These are phyloP conservation scores for Amanita jacksonii DNA, from an alignment of 768 basidiomycete species.

Conservation along the genomic window DNA sequence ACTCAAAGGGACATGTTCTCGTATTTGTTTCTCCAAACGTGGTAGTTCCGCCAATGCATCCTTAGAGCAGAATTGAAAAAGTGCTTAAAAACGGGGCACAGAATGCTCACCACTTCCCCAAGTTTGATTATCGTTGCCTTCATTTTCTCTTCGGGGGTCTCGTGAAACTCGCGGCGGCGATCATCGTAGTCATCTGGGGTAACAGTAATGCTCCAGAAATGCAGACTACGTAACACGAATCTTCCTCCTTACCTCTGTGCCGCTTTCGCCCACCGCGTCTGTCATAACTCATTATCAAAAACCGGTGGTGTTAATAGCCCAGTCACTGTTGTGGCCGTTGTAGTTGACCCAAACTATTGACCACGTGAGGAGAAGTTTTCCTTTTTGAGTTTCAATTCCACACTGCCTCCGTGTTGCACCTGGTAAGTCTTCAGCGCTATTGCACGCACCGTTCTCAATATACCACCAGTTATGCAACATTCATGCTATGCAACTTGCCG, in stretches of 20 bases:
- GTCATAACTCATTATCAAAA: constrained; percentile 46
- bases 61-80: constrained; percentile 26
- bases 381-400: constrained; percentile 4
- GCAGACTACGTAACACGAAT: constrained; percentile 2
- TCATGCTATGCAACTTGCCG: constrained; percentile 66
- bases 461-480: constrained; percentile 43
- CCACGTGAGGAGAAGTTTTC: constrained; percentile 1
- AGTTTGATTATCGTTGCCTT: constrained; percentile 58
- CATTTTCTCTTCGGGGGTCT: constrained; percentile 67
- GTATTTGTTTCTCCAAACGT: constrained; percentile 55
- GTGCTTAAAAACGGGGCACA: neutral
- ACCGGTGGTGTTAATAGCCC: constrained; percentile 1
- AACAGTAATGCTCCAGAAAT: neutral
- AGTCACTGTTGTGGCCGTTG: neutral
- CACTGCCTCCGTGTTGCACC: constrained; percentile 4
- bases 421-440: constrained; percentile 9
- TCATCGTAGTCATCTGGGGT: constrained; percentile 59
- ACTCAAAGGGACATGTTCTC: constrained; percentile 45
- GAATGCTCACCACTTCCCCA: constrained; percentile 66
- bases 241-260: constrained; percentile 41
- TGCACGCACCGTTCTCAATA: constrained; percentile 1
- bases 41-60: constrained; percentile 64
- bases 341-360: neutral
- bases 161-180: constrained; percentile 51
- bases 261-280: constrained; percentile 41